Evolutionary conservation across 192 early-diverging fungal species (phyloP), one percentile per base, ranked within the genome.

Genomic region (Coemansia sp.): DNA sequence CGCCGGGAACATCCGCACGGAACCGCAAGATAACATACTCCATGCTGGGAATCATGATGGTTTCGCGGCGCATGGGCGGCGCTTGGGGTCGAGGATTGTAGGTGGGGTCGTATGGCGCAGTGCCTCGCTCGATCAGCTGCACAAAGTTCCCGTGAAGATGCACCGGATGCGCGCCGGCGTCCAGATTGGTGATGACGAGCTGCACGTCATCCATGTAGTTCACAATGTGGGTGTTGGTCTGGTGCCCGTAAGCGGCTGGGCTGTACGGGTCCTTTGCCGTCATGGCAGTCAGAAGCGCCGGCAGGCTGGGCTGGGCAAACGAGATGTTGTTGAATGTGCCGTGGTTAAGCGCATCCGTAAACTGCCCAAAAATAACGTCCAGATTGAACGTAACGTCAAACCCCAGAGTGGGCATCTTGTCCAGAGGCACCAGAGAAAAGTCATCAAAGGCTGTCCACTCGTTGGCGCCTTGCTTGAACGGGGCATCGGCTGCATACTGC

Each of bases 91-190:
- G 65, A 16, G 69, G 59, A 40, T 66, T 64, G 38, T 56, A 64
- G 0, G 71, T 64, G 2, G 80, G 64, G 56, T 84, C 73, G 62
- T 86, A 89, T 2, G 67, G 68, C n/a, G 74, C 82, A 11, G 67
- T 57, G 47, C 85, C 81, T 28, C 82, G 82, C 50, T 75, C 83
- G 32, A 88, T 81, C 41, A 94, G 74, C 69, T 92, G 88, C 82
- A 93, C 93, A 10, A 70, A 68, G 66, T 92, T 88, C 5, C 90
- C 90, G 64, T 94, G 93, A 16, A 93, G 68, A 72, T 94, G 93
- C 81, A 93, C 83, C 56, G 83, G 67, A 42, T 95, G 93, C 49
- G 59, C 71, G 55, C 86, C 89, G 14, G 76, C 64, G 54, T 93
- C 90, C 28, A 66, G 60, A 73, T 95, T 95, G 64, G 80, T 83